These are phyloP conservation scores for Lojkania enalia DNA, from an alignment of 2,329 filamentous ascomycete species.

Conservation along the genomic window DNA sequence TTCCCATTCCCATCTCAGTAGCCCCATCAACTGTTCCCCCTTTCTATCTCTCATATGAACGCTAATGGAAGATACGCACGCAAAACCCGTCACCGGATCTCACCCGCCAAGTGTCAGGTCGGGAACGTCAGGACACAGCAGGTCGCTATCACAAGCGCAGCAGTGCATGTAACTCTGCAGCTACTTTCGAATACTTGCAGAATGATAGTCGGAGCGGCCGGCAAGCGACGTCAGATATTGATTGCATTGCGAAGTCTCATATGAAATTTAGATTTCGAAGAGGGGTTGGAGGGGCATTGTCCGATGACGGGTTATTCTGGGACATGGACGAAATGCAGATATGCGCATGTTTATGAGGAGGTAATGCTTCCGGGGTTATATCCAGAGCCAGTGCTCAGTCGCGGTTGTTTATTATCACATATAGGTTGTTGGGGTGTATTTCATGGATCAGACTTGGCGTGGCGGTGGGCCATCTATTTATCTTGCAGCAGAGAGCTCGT, in stretches of 20 bases:
- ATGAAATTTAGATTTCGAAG: constrained; percentile 22
- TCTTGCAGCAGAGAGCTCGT: constrained; percentile 14
- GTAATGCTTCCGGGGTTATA: constrained; percentile 17
- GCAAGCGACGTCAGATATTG: constrained; percentile 15
- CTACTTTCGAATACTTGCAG: constrained; percentile 27
- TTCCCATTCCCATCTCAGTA: constrained; percentile 28
- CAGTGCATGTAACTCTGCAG: constrained; percentile 23
- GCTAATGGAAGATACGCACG: no score
- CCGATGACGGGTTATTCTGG: constrained; percentile 25
- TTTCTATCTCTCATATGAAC: constrained; percentile 19
- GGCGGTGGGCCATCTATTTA: constrained; percentile 12
- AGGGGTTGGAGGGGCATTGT: constrained; percentile 11
- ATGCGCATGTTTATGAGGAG: neutral
- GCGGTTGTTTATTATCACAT: constrained; percentile 25
- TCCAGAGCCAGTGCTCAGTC: constrained; percentile 12
- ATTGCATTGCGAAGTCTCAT: constrained; percentile 17
- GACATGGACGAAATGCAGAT: constrained; percentile 7
- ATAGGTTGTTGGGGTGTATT: constrained; percentile 23
- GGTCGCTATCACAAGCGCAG: constrained; percentile 11
- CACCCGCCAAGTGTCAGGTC: constrained; percentile 12
- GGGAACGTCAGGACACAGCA: constrained; percentile 14
- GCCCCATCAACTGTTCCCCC: constrained; percentile 15
- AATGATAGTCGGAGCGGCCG: constrained; percentile 8
- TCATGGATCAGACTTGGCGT: constrained; percentile 8
- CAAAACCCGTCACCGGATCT: no score